Percentiles rank a stretch among this genome's conserved stretches.
These are phyloP conservation scores for Alternaria triticimaculans DNA, from an alignment of 2,329 filamentous ascomycete species.

Conservation along the genomic window DNA sequence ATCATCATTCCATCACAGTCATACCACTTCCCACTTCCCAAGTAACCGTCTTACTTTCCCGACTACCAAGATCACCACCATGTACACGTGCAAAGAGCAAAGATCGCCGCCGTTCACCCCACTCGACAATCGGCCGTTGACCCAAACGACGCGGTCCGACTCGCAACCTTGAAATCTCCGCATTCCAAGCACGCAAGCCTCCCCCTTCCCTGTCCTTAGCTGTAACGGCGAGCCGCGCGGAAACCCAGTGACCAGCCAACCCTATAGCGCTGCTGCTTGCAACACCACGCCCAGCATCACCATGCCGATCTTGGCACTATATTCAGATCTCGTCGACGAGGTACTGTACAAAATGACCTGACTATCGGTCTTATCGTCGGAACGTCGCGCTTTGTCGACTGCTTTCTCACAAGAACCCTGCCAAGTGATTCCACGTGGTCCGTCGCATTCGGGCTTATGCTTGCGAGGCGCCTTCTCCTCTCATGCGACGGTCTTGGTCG, in stretches of 20 bases:
- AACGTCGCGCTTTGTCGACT: background rate
- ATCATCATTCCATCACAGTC: background rate
- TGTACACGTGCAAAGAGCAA: background rate
- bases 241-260: background rate
- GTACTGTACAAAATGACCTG: background rate
- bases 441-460: background rate
- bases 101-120: constrained; percentile 3
- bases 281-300: constrained; percentile 5
- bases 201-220: background rate
- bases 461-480: background rate
- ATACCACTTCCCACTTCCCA: background rate
- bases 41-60: background rate
- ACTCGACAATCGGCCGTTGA: background rate
- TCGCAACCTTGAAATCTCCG: background rate
- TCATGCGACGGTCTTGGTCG: constrained; percentile 1
- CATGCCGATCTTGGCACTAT: background rate
- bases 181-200: background rate
- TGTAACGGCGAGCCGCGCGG: background rate
- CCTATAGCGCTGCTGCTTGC: background rate
- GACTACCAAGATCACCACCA: background rate
- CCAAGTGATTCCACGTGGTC: background rate
- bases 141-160: background rate
- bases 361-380: background rate
- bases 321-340: background rate
- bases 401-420: background rate